Percentiles rank a stretch among this genome's conserved stretches.
These are phyloP conservation scores for Tubosaeta sp. DNA, from an alignment of 768 basidiomycete genomes.

Conservation along the genomic window DNA sequence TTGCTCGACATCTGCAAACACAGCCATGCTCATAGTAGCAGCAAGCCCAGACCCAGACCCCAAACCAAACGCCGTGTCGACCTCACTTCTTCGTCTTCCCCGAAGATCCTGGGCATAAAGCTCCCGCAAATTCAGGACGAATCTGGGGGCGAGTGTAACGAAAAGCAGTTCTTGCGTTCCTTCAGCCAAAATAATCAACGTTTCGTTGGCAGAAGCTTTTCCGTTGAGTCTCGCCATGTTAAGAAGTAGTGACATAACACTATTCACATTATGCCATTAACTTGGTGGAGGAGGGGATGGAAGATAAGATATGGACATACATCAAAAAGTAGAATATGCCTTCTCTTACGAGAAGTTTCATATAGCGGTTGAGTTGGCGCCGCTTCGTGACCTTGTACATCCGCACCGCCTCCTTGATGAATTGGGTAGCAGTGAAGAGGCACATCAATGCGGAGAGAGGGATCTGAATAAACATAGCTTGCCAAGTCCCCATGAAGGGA, in stretches of 20 bases:
- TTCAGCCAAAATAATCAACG: too few species aligned
- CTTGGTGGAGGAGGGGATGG: too few species aligned
- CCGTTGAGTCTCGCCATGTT: too few species aligned
- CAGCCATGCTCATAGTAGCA: too few species aligned
- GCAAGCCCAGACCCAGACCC: too few species aligned
- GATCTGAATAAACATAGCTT: neutral
- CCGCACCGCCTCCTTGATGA: neutral
- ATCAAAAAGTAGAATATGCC: neutral
- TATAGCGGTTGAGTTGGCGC: neutral
- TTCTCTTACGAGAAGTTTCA: neutral
- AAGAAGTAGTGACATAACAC: too few species aligned
- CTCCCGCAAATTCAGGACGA: neutral
- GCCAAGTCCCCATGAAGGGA: too few species aligned
- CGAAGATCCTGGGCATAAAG: neutral
- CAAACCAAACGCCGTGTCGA: too few species aligned
- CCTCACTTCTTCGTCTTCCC: neutral
- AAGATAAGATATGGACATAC: neutral
- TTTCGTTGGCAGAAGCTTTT: too few species aligned
- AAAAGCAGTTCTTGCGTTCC: neutral
- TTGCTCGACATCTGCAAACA: too few species aligned
- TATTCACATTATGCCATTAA: too few species aligned
- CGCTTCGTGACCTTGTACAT: neutral
- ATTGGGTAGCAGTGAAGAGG: neutral
- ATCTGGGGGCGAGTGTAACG: neutral
- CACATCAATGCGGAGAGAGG: neutral